Evolutionary conservation across 495 filamentous ascomycete genomes (phyloP), one percentile per base, ranked within the genome.

Genomic region (Astrothelium macrocarpum): DNA sequence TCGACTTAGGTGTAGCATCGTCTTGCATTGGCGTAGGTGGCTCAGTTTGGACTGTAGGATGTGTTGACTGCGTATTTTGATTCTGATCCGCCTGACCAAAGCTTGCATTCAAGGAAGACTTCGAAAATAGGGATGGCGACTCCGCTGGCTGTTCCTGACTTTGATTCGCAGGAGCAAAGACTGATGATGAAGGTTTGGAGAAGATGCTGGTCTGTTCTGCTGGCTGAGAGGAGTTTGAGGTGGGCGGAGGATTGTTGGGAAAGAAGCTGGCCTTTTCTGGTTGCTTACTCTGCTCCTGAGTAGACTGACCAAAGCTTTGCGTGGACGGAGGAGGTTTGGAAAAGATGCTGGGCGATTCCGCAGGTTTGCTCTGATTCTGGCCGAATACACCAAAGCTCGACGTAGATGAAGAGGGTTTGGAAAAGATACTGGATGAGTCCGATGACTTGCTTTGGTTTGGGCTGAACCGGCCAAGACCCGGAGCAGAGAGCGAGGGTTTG

Each of bases 271-370:
- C 20, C 10, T 26, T 10, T 59, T 23, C 53, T 5, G 20, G 29
- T 5, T 9, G 4, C 25, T 29, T 56, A 29, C 29, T 16, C 25
- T 56, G 49, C 11, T 56, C 16, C 25, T 56, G 49, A 29, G 11
- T 29, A 5, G 16, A 18, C 61, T 63, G 61, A 29, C 45, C 45
- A 59, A 60, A 61, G 56, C 23, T 61, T 39, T 5, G 14, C 34
- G 34, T 49, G 11, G 45, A 49, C 5, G n/a, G 5, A 23, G 45
- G 12, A 5, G 45, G 45, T 16, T 49, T 49, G 11, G 20, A 49
- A 20, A 2, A 49, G 10, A 23, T 16, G 45, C 45, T 23, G 5
- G 10, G 49, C 10, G n/a, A 10, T 9, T 28, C 49, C 23, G 49
- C 4, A 4, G 49, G 25, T 56, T 56, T 56, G 12, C 29, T 29